Evolutionary conservation across 495 filamentous ascomycete genomes (phyloP), one percentile per base, ranked within the genome.

Genomic region (Aspergillus conjunctus): DNA sequence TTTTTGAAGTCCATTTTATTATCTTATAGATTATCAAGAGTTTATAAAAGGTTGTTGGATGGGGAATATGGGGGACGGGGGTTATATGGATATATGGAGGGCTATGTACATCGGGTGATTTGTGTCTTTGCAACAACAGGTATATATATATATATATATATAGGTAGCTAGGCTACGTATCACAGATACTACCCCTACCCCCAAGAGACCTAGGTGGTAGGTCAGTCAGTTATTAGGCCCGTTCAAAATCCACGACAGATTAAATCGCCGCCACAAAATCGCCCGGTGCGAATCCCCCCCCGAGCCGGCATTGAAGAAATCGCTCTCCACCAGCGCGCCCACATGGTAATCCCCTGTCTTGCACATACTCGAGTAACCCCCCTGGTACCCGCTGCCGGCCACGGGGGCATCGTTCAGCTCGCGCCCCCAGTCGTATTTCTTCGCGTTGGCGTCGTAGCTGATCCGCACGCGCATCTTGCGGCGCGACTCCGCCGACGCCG

Each of bases 191-290:
- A n/a, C n/a, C n/a, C n/a, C n/a, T n/a, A n/a, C n/a, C n/a, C n/a
- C n/a, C n/a, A n/a, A n/a, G n/a, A n/a, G n/a, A n/a, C n/a, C n/a
- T n/a, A n/a, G n/a, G n/a, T n/a, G n/a, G n/a, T n/a, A n/a, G n/a
- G n/a, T n/a, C 1, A 45, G 22, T 18, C 17, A 52, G 31, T 57
- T 57, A 37, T 48, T 57, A 11, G 54, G 54, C 7, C 56, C 45
- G 52, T 59, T 59, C 33, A 59, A 46, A 34, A 59, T 59, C 56
- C 56, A 59, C 7, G 56, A 44, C n/a, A 59, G 46, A 30, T 59
- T 59, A 43, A 59, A 52, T 15, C 56, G 33, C 33, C 56, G 31
- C 56, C 56, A 59, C 4, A 52, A 9, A 52, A 59, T 59, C 8
- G 44, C n/a, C 33, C 32, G 48, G 17, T 59, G 52, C 9, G 46